Percentiles rank a stretch among this genome's conserved stretches.
phyloP scores from a whole-genome alignment of 257 asterid genomes.

The Rauvolfia tetraphylla region DNA sequence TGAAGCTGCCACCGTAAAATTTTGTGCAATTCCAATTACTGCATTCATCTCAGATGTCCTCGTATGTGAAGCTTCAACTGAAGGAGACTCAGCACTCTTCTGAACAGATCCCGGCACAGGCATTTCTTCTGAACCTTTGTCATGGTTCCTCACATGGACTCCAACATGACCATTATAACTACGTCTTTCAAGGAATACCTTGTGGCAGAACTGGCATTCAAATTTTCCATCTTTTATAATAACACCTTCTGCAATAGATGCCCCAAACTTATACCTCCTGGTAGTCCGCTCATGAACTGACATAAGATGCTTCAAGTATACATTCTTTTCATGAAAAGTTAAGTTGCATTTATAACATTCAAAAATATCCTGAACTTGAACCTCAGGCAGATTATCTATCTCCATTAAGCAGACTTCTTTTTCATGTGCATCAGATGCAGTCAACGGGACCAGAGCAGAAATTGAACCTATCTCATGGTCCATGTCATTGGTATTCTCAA shows the following conservation, averaged over 20 bases:
- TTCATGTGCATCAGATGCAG: conserved; percentile 33
- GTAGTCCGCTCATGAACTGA: conserved; percentile 80
- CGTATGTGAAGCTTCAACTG: conserved; percentile 31
- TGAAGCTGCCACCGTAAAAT: conserved; percentile 36
- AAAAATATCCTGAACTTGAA: conserved; percentile 70
- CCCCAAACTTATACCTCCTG: conserved; percentile 66
- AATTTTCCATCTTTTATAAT: conserved; percentile 77
- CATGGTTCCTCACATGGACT: conserved; percentile 71
- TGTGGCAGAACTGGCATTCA: conserved; percentile 93
- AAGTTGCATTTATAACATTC: conserved; percentile 81
- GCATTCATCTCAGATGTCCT: conserved; percentile 52
- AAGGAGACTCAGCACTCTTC: conserved; percentile 34
- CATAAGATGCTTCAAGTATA: conserved; percentile 79
- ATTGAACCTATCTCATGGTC: conserved; percentile 16
- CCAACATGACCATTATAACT: conserved; percentile 90
- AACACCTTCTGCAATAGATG: conserved; percentile 73
- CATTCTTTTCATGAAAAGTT: conserved; percentile 61
- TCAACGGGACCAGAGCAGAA: conserved; percentile 34
- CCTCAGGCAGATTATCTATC: conserved; percentile 87
- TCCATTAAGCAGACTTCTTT: conserved; percentile 45
- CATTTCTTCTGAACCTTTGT: conserved; percentile 42
- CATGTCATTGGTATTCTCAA: conserved; percentile 21
- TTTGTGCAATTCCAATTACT: conserved; percentile 51
- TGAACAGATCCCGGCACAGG: conserved; percentile 28
- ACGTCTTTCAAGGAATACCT: conserved; percentile 74